Conservation (phyloP, 1,284 basidiomycete species). For the Pholiota adiposa region DNA sequence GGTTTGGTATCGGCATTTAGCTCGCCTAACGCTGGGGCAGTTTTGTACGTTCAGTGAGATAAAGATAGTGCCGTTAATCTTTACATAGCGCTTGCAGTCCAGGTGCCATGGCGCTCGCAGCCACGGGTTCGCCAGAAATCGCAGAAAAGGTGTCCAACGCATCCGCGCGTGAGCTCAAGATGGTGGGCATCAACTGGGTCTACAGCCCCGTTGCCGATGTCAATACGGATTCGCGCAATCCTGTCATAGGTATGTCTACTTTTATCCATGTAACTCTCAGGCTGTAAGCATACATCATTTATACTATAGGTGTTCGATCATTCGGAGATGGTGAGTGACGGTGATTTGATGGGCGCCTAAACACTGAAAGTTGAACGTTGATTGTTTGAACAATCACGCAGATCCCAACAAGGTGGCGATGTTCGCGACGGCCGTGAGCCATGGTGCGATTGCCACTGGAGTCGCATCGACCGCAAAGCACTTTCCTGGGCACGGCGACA, state of each 20-base stretch:
- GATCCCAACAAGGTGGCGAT: constrained; percentile 56
- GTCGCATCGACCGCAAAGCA: constrained; percentile 69
- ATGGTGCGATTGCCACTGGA: constrained; percentile 49
- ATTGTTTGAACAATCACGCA: constrained; percentile 33
- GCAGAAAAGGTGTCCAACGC: constrained; percentile 52
- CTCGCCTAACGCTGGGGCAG: constrained; percentile 57
- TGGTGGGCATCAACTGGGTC: constrained; percentile 71
- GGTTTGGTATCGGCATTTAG: constrained; percentile 72
- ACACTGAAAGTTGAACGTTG: background rate
- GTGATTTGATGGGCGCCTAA: background rate
- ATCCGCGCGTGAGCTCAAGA: constrained; percentile 57
- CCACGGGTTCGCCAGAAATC: constrained; percentile 50
- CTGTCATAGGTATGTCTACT: constrained; percentile 62
- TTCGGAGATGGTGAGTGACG: constrained; percentile 64
- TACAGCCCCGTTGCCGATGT: constrained; percentile 74
- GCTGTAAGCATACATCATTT: background rate
- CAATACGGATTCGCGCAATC: constrained; percentile 67
- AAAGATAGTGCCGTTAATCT: background rate
- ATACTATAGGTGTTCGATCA: constrained; percentile 61
- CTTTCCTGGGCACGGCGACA: constrained; percentile 77
- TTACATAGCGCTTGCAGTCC: constrained; percentile 45
- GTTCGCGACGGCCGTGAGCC: constrained; percentile 51
- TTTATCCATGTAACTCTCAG: background rate
- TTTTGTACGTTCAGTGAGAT: constrained; percentile 52
- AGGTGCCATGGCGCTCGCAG: constrained; percentile 72